These are phyloP conservation scores for Echinochloa phyllopogon DNA, from an alignment of 176 grass and related monocot genomes.

Conservation along the genomic window DNA sequence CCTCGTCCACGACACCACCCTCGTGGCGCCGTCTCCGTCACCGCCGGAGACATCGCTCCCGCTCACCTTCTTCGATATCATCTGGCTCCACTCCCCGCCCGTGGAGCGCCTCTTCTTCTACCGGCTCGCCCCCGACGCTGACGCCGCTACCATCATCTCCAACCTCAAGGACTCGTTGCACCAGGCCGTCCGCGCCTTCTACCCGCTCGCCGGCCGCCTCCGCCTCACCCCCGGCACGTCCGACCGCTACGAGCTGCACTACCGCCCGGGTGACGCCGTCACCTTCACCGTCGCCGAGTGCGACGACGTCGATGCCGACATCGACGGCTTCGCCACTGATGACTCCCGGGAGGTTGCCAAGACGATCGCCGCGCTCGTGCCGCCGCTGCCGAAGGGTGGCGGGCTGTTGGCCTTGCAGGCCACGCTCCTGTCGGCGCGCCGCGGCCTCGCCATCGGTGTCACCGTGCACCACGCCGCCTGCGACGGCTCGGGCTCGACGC, in stretches of 20 bases:
- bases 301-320: neutral
- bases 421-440: conserved; percentile 32
- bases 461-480: conserved; percentile 49
- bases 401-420: conserved; percentile 48
- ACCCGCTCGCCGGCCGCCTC: conserved; percentile 55
- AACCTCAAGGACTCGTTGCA: conserved; percentile 48
- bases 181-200: conserved; percentile 32
- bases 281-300: conserved; percentile 63
- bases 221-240: conserved; percentile 11
- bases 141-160: conserved; percentile 37
- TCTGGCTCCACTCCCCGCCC: conserved; percentile 40
- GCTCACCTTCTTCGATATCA: conserved; percentile 60
- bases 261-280: conserved; percentile 52
- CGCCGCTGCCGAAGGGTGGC: conserved; percentile 18
- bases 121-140: conserved; percentile 29
- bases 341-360: conserved; percentile 34
- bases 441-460: conserved; percentile 50
- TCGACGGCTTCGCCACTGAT: conserved; percentile 21
- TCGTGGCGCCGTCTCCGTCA: conserved; percentile 32
- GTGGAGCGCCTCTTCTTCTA: conserved; percentile 64
- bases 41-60: conserved; percentile 37
- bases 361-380: conserved; percentile 35
- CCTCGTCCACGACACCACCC: neutral
- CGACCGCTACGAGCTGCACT: conserved; percentile 48
- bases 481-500: conserved; percentile 49